Base-by-base conservation (phyloP, 352 stramenopile species). In the Globisporangium nodosum region DNA sequence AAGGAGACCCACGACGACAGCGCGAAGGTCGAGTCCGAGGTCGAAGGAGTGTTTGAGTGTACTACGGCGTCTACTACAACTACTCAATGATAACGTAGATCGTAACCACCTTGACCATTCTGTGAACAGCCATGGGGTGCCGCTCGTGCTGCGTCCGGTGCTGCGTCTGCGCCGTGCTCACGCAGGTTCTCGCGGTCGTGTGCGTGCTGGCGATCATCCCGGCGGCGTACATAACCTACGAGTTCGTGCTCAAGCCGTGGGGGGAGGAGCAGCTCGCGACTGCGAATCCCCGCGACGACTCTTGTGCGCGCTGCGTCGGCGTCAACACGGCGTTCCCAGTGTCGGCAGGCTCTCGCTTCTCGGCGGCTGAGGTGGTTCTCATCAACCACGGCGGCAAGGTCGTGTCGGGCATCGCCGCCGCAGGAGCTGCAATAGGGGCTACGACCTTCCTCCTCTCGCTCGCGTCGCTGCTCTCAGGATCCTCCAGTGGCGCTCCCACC, bases 211-310 rank as follows among this genome's bases (percentile, higher is more conserved):
- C 65, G 27, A 60, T 81, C 53, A 65, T 85, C 16, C 63, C 61
- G 2, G 54, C 57, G 7, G 63, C 63, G 12, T 83, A 79, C 55
- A 40, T 85, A 27, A 63, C 52, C 5, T 82, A 74, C 49, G 69
- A 81, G 46, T 69, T 69, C 51, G 79, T 74, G 30, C 56, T 82
- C 35, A 81, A 81, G 24, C 53, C 64, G 20, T 85, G 76, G 76
- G 76, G 68, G 18, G 49, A 66, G 40, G 68, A 76, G n/a, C 75
- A 69, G 43, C 55, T 64, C 45, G 60, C 61, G 20, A 53, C 53
- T 0, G 51, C 42, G 18, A 24, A n/a, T 24, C 42, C 18, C 49
- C 20, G 12, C 63, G 13, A 20, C 12, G 13, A 2, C 27, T 73
- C 73, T 2, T 85, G 76, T 24, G 60, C 66, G 18, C 52, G 70